Evolutionary conservation across 2,329 filamentous ascomycete species (phyloP).

Genomic region (Aspergillus versicolor): DNA sequence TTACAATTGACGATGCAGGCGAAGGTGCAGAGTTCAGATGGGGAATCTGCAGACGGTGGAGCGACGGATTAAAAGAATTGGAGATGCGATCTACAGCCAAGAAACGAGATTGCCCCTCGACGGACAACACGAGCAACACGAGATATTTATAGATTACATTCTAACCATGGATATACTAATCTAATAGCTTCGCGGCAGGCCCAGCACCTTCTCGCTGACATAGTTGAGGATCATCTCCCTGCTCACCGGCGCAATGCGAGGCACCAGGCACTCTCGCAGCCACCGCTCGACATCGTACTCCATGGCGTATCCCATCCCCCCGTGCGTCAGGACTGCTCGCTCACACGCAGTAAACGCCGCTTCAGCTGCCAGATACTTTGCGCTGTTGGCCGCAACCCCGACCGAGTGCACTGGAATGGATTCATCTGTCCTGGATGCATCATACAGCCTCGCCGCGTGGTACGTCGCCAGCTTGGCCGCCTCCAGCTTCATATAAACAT

Average conservation of each 20-base stretch:
- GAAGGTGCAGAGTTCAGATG: too few relatives aligned
- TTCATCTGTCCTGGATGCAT: conserved; percentile 51
- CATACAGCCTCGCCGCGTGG: conserved; percentile 60
- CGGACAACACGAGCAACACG: too few relatives aligned
- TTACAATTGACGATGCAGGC: too few relatives aligned
- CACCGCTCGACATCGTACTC: conserved; percentile 64
- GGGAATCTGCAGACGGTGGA: too few relatives aligned
- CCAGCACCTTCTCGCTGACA: conserved; percentile 45
- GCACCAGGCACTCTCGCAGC: conserved; percentile 59
- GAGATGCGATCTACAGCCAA: too few relatives aligned
- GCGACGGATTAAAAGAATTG: too few relatives aligned
- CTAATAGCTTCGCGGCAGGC: conserved; percentile 45
- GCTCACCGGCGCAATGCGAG: conserved; percentile 60
- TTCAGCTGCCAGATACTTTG: conserved; percentile 65
- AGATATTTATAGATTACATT: too few relatives aligned
- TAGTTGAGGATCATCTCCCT: conserved; percentile 51
- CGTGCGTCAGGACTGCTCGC: conserved; percentile 55
- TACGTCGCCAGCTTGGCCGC: conserved; percentile 62
- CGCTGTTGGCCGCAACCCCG: conserved; percentile 66
- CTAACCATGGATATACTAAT: neutral
- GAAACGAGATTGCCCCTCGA: too few relatives aligned
- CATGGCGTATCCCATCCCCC: conserved; percentile 64
- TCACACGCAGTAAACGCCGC: conserved; percentile 62
- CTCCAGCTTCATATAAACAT: conserved; percentile 61
- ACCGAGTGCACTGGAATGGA: conserved; percentile 56